These are phyloP conservation scores for Meyerozyma carpophila DNA, from an alignment of 1,139 yeast genomes.

Conservation along the genomic window DNA sequence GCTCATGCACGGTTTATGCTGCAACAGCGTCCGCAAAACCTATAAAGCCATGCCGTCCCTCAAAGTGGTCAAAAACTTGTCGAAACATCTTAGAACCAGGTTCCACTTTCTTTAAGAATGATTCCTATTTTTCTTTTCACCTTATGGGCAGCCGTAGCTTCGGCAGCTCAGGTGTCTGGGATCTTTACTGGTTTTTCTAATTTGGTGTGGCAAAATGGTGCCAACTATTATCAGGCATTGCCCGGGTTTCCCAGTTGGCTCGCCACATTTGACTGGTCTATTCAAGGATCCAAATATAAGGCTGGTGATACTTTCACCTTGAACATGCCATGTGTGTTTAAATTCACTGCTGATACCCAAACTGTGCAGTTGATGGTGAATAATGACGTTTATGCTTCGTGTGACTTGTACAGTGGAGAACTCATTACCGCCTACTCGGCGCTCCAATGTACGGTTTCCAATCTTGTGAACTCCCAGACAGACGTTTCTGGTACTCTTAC, in stretches of 20 bases:
- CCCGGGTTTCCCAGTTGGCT: slow-evolving; percentile 7
- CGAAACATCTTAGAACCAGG: no score
- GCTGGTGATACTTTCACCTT: slow-evolving; percentile 7
- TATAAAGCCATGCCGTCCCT: no score
- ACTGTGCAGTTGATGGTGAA: slow-evolving; percentile 4
- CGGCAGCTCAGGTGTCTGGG: slow-evolving; percentile 5
- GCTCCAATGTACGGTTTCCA: slow-evolving; percentile 5
- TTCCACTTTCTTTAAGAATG: background rate
- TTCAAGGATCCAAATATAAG: slow-evolving; percentile 4
- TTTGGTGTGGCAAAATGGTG: slow-evolving; percentile 2
- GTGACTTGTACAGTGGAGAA: slow-evolving; percentile 6
- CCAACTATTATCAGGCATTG: background rate
- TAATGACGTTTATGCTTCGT: slow-evolving; percentile 6
- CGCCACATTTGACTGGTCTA: slow-evolving; percentile 6
- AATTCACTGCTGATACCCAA: slow-evolving; percentile 3
- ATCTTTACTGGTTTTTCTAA: slow-evolving; percentile 5
- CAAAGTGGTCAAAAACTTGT: no score
- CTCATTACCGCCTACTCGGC: slow-evolving; percentile 3
- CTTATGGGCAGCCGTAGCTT: background rate
- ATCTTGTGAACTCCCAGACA: background rate
- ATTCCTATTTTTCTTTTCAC: background rate
- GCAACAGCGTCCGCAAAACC: no score
- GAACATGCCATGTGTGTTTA: slow-evolving; percentile 7
- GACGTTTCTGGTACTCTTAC: slow-evolving; percentile 15
- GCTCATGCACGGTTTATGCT: no score